Evolutionary conservation across 345 rosid species (phyloP), one percentile per base, ranked within the genome.

Genomic region (Cardamine occulta): DNA sequence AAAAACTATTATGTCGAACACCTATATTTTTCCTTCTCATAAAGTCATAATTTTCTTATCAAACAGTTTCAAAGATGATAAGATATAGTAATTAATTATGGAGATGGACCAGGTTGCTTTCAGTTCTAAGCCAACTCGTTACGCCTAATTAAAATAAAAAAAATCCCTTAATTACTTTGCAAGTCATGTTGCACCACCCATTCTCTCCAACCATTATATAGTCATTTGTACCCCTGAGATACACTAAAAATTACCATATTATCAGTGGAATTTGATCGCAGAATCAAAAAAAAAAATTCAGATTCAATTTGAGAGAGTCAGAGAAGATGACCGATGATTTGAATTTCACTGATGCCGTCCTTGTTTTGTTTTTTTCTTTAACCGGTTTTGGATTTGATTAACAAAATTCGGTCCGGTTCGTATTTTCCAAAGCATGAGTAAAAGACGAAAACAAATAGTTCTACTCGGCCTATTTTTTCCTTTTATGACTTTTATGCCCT

Each of bases 71-170:
- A 37, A 37, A 49, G 23, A 58, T 21, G 6, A 59, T 13, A 49
- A 53, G 51, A 61, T 52, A 69, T 69, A 45, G 24, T 68, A 69
- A 32, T 69, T 14, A 69, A 44, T 52, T 28, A 61, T 52, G 64
- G 55, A 9, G 58, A 56, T 78, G 82, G 84, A 66, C 68, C 67
- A 65, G 31, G 63, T 73, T 78, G 63, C 64, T 60, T 73, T 52
- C 66, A 56, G 64, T 75, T 75, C 31, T 61, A 73, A 60, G 75
- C 62, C 82, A 47, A 67, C 72, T 73, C 69, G 85, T 74, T 78
- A 81, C 83, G 83, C 91, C 83, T 84, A 85, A 87, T 87, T 73
- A 66, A 87, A 53, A 28, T 45, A 40, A 14, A 68, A 63, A 6
- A 84, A 47, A 1, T 47, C 82, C 72, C 94, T 89, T 87, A 19